Base-by-base conservation (phyloP, 352 stramenopile genomes). In the Pythium scleroteichum region DNA sequence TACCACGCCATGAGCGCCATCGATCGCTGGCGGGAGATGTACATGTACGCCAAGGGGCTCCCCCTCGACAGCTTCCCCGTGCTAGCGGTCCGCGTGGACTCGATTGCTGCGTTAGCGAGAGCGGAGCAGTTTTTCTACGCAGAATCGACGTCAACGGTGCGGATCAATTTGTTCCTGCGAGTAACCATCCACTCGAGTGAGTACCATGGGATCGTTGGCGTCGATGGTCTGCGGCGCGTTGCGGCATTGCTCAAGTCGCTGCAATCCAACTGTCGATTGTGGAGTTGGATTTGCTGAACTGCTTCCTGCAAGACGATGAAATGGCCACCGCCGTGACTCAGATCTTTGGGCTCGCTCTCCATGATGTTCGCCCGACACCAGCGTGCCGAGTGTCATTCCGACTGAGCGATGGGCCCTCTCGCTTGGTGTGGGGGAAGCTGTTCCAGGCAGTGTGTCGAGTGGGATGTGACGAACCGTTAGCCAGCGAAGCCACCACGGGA, bases 401-500 rank as follows among this genome's bases (percentile, higher is more conserved):
- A 8, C n/a, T 54, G 32, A 53, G 26, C 16, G n/a, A 20, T 0
- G 20, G 1, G 40, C 17, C 12, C 1, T 52, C 47, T 8, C 6
- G 42, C 14, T 4, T 17, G 0, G 2, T 12, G 6, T 64, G 56
- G 56, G 35, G 38, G 1, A 35, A 3, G 10, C 33, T 57, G 2
- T 57, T 64, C 38, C 56, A 46, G 39, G 52, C 47, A 10, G 9
- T 64, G 16, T 64, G 56, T 29, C 35, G 56, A 4, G 47, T 64
- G 1, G 47, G 56, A 6, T 35, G 17, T 4, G 26, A 38, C 12
- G 23, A 32, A 13, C 17, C 14, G 14, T 44, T 20, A 7, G 7
- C 3, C 6, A n/a, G 38, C 16, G 51, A 56, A 2, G 12, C n/a
- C 1, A 24, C 1, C 26, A 6, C 17, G 33, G 50, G 39, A 4